These are phyloP conservation scores for Cercospora zeina DNA, from an alignment of 2,329 filamentous ascomycete genomes.

Conservation along the genomic window DNA sequence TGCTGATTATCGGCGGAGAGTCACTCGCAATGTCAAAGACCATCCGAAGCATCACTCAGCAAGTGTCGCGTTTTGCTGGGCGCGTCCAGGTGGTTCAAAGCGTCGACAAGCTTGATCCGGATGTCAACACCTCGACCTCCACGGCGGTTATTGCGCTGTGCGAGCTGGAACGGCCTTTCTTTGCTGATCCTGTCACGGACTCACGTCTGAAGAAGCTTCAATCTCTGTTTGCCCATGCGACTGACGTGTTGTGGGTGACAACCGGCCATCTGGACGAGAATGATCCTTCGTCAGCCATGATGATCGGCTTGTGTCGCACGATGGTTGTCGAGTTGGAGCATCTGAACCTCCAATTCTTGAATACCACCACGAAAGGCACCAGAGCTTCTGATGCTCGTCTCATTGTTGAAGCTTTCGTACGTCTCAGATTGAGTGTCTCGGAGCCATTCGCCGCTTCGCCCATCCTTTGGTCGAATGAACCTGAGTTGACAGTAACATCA, in stretches of 20 bases:
- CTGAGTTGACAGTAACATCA: constrained; percentile 28
- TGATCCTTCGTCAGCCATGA: constrained; percentile 23
- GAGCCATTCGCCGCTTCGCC: constrained; percentile 16
- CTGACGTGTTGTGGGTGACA: constrained; percentile 26
- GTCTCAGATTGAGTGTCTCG: constrained; percentile 21
- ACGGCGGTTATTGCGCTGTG: constrained; percentile 27
- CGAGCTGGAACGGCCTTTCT: constrained; percentile 28
- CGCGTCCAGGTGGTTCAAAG: constrained; percentile 25
- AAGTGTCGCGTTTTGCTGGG: constrained; percentile 23
- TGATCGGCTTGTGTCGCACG: constrained; percentile 28
- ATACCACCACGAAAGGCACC: constrained; percentile 17
- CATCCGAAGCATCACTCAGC: constrained; percentile 21
- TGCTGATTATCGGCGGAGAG: constrained; percentile 27
- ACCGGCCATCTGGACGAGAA: constrained; percentile 23
- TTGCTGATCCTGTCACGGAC: constrained; percentile 19
- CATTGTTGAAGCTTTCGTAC: constrained; percentile 24
- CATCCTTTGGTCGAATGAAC: constrained; percentile 26
- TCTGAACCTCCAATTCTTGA: constrained; percentile 27
- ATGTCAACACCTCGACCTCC: constrained; percentile 11
- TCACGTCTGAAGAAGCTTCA: constrained; percentile 24
- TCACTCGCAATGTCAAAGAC: constrained; percentile 24
- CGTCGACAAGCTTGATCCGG: constrained; percentile 21
- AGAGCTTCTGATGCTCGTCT: constrained; percentile 17
- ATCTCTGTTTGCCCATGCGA: constrained; percentile 20
- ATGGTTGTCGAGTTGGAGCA: constrained; percentile 25